Conservation (phyloP, 2,329 filamentous ascomycete genomes). For the Rhynchosporium agropyri region DNA sequence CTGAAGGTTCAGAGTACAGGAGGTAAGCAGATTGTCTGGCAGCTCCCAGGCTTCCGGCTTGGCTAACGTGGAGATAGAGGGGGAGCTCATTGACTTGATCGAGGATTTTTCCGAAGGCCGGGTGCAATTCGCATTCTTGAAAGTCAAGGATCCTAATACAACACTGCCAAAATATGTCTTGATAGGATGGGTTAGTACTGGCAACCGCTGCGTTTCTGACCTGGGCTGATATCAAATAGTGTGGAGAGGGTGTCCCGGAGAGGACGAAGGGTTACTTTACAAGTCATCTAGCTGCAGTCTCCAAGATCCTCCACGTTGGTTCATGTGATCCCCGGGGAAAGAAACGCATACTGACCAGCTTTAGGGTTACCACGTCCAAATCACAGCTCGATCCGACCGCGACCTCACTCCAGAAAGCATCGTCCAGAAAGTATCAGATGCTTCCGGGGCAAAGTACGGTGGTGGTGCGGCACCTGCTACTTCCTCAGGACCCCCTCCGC, state of each 20-base stretch:
- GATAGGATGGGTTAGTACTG: conserved; percentile 73
- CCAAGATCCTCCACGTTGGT: conserved; percentile 81
- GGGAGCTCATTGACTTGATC: conserved; percentile 84
- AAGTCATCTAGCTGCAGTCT: conserved; percentile 85
- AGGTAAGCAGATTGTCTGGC: conserved; percentile 53
- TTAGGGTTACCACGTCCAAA: conserved; percentile 92
- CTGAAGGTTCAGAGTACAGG: conserved; percentile 92
- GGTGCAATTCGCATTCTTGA: conserved; percentile 95
- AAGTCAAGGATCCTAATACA: conserved; percentile 94
- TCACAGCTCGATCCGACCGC: conserved; percentile 88
- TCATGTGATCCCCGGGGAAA: not conserved
- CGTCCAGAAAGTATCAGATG: conserved; percentile 90
- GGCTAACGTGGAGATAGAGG: conserved; percentile 59
- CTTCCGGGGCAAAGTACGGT: conserved; percentile 93
- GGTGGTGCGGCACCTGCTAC: conserved; percentile 64
- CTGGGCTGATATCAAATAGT: conserved; percentile 53
- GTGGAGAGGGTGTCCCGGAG: conserved; percentile 96
- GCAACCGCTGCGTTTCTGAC: conserved; percentile 1
- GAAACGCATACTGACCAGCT: conserved; percentile 24
- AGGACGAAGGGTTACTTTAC: conserved; percentile 98
- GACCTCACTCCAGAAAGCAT: conserved; percentile 88
- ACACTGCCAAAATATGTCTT: conserved; percentile 87
- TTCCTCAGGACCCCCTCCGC: conserved; percentile 50
- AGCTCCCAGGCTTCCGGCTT: conserved; percentile 19
- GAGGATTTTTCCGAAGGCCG: conserved; percentile 97